A percentile compares a stretch with the other conserved stretches of the same genome.
phyloP scores from a whole-genome alignment of 2,329 filamentous ascomycete species.

The Epichloe sibirici region DNA sequence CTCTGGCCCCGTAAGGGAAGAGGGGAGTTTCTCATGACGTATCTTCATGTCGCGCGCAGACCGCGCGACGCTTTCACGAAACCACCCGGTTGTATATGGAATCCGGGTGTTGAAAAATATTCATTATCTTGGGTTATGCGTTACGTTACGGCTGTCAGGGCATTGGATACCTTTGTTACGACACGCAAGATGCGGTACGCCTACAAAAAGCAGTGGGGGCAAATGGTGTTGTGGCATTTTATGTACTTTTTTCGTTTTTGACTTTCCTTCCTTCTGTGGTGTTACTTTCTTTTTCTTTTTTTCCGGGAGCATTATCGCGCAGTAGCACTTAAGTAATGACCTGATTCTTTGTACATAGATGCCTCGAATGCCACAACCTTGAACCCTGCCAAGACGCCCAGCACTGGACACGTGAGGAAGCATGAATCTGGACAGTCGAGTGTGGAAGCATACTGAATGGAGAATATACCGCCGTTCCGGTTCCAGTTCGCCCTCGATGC shows the following conservation, averaged over 20 bases:
- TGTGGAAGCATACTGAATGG: no score
- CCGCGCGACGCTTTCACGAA: not conserved
- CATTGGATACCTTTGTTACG: slow-evolving; percentile 1
- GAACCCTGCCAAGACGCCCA: not conserved
- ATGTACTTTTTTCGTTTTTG: not conserved
- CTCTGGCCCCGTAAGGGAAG: not conserved
- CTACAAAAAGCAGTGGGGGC: not conserved
- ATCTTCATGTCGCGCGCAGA: not conserved
- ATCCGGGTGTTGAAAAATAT: not conserved
- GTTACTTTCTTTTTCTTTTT: not conserved
- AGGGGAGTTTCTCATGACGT: not conserved
- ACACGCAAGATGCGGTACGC: not conserved
- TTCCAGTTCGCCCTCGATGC: no score
- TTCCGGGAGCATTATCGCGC: not conserved
- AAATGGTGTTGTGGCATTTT: not conserved
- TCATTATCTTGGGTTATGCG: slow-evolving; percentile 1
- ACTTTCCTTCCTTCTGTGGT: not conserved
- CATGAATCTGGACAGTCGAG: no score
- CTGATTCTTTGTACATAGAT: not conserved
- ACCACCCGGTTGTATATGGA: not conserved
- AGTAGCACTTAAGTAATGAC: not conserved
- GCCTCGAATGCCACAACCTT: not conserved
- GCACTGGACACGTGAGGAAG: not conserved
- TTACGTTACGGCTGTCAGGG: not conserved
- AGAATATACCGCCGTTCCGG: no score